Evolutionary conservation across 1,284 basidiomycete genomes (phyloP), one percentile per base, ranked within the genome.

Genomic region (Hemileia vastatrix): DNA sequence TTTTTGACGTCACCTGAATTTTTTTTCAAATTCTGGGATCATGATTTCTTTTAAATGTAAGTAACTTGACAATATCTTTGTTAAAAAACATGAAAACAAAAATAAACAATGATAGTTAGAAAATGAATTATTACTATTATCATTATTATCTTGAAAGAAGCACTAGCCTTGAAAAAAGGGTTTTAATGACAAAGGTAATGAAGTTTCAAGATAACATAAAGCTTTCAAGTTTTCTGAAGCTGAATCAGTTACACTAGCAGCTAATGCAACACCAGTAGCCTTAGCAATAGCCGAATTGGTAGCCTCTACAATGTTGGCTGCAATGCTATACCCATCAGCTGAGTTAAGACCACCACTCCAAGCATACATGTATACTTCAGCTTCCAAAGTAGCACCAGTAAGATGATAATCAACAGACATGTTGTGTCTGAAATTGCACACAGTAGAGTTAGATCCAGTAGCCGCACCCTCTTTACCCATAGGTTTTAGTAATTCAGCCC

Each of bases 121-220:
- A 13, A 15, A 3, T 33, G 58, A 54, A 33, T 32, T n/a, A n/a
- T n/a, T n/a, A n/a, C n/a, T n/a, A n/a, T n/a, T n/a, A n/a, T n/a
- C n/a, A n/a, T n/a, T n/a, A n/a, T n/a, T n/a, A n/a, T n/a, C n/a
- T 5, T n/a, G 51, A 15, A 5, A 60, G 4, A 15, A 44, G 21
- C 18, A 75, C 79, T 65, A 75, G 90, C 92, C 85, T 81, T 89
- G 88, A 78, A 94, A 90, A 75, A 96, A 87, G 4, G 89, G 86
- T 0, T 84, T 83, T 61, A 94, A 77, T 2, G 86, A 81, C 23
- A 81, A 84, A 0, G 91, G 89, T 59, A 94, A 81, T 48, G 88
- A 85, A 63, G 86, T 84, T 0, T 86, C 84, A 32, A 95, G 77
- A 70, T 91, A 88, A 73, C 86, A 88, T 49, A 93, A 77, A 4